Conservation (phyloP, 1,284 basidiomycete species). For the Athelia sp. region DNA sequence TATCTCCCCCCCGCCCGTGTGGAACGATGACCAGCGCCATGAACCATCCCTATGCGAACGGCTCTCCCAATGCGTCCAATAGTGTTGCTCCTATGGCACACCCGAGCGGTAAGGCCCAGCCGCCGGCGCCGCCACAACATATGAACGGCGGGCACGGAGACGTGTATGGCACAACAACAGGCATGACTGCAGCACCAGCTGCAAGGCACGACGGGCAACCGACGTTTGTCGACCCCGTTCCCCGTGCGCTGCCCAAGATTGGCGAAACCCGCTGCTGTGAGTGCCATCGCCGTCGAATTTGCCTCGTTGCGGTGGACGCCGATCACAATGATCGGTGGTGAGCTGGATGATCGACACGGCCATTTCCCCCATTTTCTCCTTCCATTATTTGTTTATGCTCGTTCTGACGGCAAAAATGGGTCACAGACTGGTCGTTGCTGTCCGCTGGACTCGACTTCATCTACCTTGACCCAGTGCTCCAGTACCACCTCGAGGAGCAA, state of each 20-base stretch:
- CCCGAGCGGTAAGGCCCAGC: background rate
- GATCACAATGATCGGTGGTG: conserved; percentile 1
- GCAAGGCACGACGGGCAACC: conserved; percentile 13
- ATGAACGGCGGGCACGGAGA: background rate
- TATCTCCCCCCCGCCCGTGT: background rate
- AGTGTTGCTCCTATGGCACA: background rate
- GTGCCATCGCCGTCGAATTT: conserved; percentile 27
- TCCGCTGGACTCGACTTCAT: conserved; percentile 76
- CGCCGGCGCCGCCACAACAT: no score
- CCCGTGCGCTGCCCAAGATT: conserved; percentile 40
- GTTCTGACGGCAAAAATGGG: background rate
- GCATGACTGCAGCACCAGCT: conserved; percentile 12
- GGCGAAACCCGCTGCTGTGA: conserved; percentile 73
- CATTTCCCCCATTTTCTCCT: background rate
- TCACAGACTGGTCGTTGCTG: conserved; percentile 72
- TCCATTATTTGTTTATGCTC: background rate
- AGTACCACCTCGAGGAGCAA: conserved; percentile 71
- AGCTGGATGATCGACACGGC: background rate
- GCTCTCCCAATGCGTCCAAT: no score
- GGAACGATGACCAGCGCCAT: background rate
- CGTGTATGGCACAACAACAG: background rate
- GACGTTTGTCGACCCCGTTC: conserved; percentile 12
- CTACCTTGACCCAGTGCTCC: conserved; percentile 86
- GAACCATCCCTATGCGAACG: no score
- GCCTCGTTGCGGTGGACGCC: conserved; percentile 4